These are phyloP conservation scores for Botrytis tulipae DNA, from an alignment of 2,329 filamentous ascomycete species.

Conservation along the genomic window DNA sequence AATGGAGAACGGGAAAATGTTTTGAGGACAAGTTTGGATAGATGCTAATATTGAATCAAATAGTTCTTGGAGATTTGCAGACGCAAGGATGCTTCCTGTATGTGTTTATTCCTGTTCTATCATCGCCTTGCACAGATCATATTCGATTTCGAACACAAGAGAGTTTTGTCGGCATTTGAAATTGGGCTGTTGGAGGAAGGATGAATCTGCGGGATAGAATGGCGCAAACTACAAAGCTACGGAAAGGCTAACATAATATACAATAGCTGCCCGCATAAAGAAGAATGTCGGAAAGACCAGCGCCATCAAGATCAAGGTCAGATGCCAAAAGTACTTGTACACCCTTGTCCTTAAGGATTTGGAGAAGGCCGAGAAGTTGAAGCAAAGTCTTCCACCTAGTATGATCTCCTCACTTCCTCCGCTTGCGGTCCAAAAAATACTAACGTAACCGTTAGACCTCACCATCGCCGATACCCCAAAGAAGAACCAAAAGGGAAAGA, in stretches of 20 bases:
- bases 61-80: constrained; percentile 99
- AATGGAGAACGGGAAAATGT: neutral
- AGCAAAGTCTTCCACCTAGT: constrained; percentile 98
- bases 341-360: constrained; percentile 97
- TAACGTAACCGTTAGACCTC: constrained; percentile 45
- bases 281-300: constrained; percentile 72
- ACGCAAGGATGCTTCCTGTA: constrained; percentile 99
- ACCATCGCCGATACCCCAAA: constrained; percentile 59
- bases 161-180: constrained; percentile 9
- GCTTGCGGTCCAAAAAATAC: neutral
- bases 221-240: neutral
- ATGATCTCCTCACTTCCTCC: constrained; percentile 47
- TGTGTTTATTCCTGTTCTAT: constrained; percentile 45
- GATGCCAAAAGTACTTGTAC: constrained; percentile 95
- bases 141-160: neutral
- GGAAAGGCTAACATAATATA: constrained; percentile 25
- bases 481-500: constrained; percentile 53
- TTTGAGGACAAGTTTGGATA: neutral
- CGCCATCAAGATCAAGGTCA: constrained; percentile 99
- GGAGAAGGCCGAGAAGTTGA: constrained; percentile 99
- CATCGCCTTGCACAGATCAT: neutral
- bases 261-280: constrained; percentile 84
- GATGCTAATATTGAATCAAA: constrained; percentile 19
- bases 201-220: constrained; percentile 3
- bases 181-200: neutral